Conservation (phyloP, 208 protist species). For the Spongospora subterranea region DNA sequence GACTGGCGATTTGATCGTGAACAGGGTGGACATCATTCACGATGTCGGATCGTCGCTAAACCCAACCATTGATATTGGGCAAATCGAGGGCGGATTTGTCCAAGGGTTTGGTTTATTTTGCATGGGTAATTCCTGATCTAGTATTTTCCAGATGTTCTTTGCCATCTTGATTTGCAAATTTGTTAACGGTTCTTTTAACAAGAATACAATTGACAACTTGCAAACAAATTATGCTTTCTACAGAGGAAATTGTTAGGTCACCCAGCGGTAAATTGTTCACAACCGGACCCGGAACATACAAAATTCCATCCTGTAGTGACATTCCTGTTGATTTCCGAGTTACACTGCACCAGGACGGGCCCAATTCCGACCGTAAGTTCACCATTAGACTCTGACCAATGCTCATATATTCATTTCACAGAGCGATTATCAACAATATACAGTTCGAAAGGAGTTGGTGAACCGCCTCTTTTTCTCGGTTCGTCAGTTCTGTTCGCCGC, state of each 20-base stretch:
- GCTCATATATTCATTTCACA: conserved; percentile 41
- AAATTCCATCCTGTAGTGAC: conserved; percentile 80
- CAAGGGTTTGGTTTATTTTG: conserved; percentile 60
- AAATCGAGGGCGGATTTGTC: conserved; percentile 66
- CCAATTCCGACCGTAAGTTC: conserved; percentile 66
- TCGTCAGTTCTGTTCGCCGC: conserved; percentile 80
- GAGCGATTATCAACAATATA: conserved; percentile 69
- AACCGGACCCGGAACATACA: conserved; percentile 74
- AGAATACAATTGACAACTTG: not conserved
- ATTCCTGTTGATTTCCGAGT: conserved; percentile 81
- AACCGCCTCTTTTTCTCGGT: conserved; percentile 84
- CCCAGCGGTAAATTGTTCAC: conserved; percentile 65
- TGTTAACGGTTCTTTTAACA: not conserved
- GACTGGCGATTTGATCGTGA: conserved; percentile 68
- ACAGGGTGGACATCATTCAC: conserved; percentile 70
- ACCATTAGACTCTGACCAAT: conserved; percentile 48
- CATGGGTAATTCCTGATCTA: not conserved
- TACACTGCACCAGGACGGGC: conserved; percentile 71
- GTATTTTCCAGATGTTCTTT: no score
- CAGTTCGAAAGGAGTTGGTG: conserved; percentile 79
- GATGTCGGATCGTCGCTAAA: conserved; percentile 74
- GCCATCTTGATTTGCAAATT: no score
- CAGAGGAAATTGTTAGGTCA: conserved; percentile 51
- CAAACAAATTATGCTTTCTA: not conserved
- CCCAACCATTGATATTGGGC: conserved; percentile 75